Percentiles rank a stretch among this genome's conserved stretches.
Conservation (phyloP, 2,329 filamentous ascomycete species). For the Penicillium psychrosexuale region DNA sequence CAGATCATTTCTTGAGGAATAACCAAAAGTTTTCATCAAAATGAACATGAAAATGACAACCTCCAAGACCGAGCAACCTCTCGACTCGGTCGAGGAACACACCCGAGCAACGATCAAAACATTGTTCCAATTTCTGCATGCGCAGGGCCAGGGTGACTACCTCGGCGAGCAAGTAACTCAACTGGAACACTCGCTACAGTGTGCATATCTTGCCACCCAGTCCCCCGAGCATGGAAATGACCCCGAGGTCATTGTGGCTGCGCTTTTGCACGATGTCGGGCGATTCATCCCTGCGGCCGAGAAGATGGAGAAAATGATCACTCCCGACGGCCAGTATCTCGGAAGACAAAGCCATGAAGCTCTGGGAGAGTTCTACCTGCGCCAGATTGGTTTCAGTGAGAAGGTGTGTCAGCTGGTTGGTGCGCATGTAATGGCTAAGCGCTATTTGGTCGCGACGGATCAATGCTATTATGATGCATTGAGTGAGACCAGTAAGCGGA, state of each 20-base stretch:
- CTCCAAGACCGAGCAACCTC: neutral
- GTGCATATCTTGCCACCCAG: constrained; percentile 24
- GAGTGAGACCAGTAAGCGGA: constrained; percentile 30
- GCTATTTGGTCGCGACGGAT: constrained; percentile 29
- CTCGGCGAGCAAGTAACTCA: constrained; percentile 31
- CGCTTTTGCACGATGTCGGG: constrained; percentile 32
- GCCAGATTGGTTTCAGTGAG: constrained; percentile 29
- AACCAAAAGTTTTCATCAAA: neutral
- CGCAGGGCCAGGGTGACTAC: constrained; percentile 31
- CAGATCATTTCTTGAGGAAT: neutral
- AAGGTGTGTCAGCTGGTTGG: constrained; percentile 30
- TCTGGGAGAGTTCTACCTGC: constrained; percentile 30
- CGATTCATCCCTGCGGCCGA: constrained; percentile 31
- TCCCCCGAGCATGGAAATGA: constrained; percentile 21
- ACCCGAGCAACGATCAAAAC: constrained; percentile 18
- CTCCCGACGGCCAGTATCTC: constrained; percentile 25
- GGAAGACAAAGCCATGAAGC: constrained; percentile 29
- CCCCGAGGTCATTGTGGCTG: constrained; percentile 28
- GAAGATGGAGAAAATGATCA: constrained; percentile 26
- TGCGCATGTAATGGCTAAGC: constrained; percentile 33
- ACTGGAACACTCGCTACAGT: constrained; percentile 31
- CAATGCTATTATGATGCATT: constrained; percentile 27
- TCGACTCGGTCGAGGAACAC: constrained; percentile 19
- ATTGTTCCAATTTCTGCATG: constrained; percentile 26
- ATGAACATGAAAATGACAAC: constrained; percentile 10